Evolutionary conservation across 257 asterid species (phyloP), one percentile per base, ranked within the genome.

Genomic region (Leonotis leonurus): DNA sequence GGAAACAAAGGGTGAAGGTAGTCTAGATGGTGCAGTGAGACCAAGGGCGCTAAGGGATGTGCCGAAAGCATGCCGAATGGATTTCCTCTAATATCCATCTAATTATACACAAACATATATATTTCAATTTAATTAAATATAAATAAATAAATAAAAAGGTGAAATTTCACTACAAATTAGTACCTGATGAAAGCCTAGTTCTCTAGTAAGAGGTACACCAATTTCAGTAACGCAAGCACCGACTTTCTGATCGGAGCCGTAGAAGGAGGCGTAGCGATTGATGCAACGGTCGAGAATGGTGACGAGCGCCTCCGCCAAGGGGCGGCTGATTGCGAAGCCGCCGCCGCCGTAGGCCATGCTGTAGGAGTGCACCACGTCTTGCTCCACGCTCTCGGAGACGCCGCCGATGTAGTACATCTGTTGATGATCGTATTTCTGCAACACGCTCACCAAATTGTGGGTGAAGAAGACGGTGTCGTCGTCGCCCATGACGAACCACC

Each of bases 401-500:
- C 86, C 81, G 9, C 99, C 96, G 4, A 92, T 75, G 36, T 92
- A 89, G 46, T 83, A 83, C 95, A 86, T 81, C 52, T 85, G 68
- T 1, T 63, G 60, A 49, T 89, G 83, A 62, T 89, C 99, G 6
- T 86, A 92, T 46, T 76, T 86, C 1, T 52, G 40, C 39, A 92
- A 24, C 4, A 83, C 75, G 0, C 67, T 68, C 55, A 81, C 77
- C 74, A 92, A 61, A 79, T 92, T 92, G 77, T 81, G 84, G 0
- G 83, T 50, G 60, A 89, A 85, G 30, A 89, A 92, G 6, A 89
- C 78, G 0, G 99, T 92, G 57, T 92, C 99, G 14, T 92, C 99
- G 7, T 92, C 99, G 0, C 97, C 99, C 96, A 92, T 83, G 0
- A 86, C 96, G 13, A 92, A 86, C 99, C 99, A 92, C 66, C 97